These are phyloP conservation scores for Oryza officinalis DNA, from an alignment of 176 grass and related monocot species.

Conservation along the genomic window DNA sequence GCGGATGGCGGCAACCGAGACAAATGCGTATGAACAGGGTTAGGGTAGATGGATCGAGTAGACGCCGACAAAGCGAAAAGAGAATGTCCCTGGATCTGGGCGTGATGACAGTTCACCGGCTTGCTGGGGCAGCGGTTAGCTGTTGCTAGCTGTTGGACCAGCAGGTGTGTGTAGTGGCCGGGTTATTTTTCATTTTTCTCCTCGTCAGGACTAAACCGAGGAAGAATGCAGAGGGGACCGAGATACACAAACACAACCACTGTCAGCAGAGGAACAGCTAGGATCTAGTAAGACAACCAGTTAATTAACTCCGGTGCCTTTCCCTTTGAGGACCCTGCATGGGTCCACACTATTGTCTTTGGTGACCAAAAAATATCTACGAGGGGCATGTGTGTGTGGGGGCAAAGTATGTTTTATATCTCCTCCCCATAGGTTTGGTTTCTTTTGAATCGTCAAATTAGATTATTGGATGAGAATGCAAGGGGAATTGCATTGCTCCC, in stretches of 20 bases:
- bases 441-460: background rate
- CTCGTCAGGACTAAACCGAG: slow-evolving; percentile 1
- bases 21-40: background rate
- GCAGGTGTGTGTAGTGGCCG: background rate
- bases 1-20: background rate
- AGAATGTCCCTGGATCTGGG: slow-evolving; percentile 38
- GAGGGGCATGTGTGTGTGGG: background rate
- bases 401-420: background rate
- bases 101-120: slow-evolving; percentile 3
- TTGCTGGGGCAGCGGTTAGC: slow-evolving; percentile 14
- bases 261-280: slow-evolving; percentile 33
- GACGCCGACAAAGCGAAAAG: slow-evolving; percentile 39
- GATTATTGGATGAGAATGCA: too few relatives aligned
- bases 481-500: background rate
- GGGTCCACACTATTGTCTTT: background rate
- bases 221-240: slow-evolving; percentile 4
- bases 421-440: background rate
- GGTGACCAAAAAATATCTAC: background rate
- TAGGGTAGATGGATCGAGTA: background rate
- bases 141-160: slow-evolving; percentile 60
- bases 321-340: background rate
- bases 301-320: slow-evolving; percentile 13
- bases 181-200: background rate
- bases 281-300: background rate
- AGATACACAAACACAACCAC: background rate